Evolutionary conservation across 106 monocot species (phyloP), one percentile per base, ranked within the genome.

Genomic region (Allium fistulosum): DNA sequence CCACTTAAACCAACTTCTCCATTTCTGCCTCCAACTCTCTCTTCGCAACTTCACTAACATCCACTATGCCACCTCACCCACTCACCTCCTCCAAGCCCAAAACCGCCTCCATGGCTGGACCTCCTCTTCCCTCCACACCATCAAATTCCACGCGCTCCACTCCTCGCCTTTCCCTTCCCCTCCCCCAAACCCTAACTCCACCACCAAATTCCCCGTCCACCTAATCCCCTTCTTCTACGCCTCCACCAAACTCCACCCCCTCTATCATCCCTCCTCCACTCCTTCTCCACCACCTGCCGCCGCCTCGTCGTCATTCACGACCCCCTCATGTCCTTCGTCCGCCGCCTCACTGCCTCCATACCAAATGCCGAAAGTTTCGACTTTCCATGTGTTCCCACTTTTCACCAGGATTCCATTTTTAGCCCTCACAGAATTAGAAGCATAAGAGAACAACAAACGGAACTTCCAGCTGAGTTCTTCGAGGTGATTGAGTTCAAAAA

Each of bases 1-100:
- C 66, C 92, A 93, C 75, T 81, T 93, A 6, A 93, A 93, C 79
- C 83, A 80, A 52, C 83, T 93, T 49, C 83, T 93, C 61, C 87
- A 92, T 76, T 71, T 92, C 62, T 85, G 76, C 9, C 79, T 88
- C 27, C 69, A 75, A 6, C 75, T 90, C 78, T 70, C 79, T 7
- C 11, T 50, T 68, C 51, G 51, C 47, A 67, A 71, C 27, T 12
- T 88, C 46, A 15, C 80, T 28, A 28, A 28, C 58, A 67, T 79
- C 52, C 83, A 88, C 79, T 93, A 74, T 69, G 83, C 83, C 22
- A 65, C 73, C 72, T 78, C 83, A 9, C 28, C 72, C 69, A 71
- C 72, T 63, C 85, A 83, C 78, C 74, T 71, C 76, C 80, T 74
- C 37, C 86, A 91, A 57, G 86, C 71, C 26, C 64, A 59, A 52